Evolutionary conservation across 306 rosid species (phyloP).

Genomic region (Quercus glauca): DNA sequence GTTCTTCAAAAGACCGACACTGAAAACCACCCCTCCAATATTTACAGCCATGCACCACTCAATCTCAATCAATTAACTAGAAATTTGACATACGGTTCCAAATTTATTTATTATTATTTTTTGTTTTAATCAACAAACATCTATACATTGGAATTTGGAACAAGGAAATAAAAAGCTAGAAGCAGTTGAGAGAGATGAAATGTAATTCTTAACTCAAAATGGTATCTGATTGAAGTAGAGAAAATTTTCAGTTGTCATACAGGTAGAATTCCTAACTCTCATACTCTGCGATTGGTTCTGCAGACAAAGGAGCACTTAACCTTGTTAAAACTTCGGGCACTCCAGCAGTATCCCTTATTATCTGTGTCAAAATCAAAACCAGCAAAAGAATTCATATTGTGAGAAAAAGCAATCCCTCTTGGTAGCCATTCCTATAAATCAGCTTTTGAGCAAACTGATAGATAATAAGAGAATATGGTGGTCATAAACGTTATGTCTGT

Average conservation of each 20-base stretch:
- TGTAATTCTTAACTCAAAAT: conserved; percentile 10
- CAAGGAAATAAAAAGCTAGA: conserved; percentile 4
- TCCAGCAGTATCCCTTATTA: conserved; percentile 80
- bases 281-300: conserved; percentile 57
- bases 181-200: conserved; percentile 2
- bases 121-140: background rate
- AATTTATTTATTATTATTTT: background rate
- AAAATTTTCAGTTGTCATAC: conserved; percentile 22
- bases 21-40: too few relatives aligned
- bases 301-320: conserved; percentile 55
- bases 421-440: background rate
- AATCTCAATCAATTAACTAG: background rate
- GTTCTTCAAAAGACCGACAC: too few relatives aligned
- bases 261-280: conserved; percentile 56
- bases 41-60: background rate
- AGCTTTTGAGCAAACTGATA: background rate
- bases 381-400: conserved; percentile 22
- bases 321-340: conserved; percentile 93
- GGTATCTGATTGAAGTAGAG: background rate
- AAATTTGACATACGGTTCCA: background rate
- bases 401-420: background rate
- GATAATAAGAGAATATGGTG: background rate
- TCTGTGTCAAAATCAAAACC: conserved; percentile 53
- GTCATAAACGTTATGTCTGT: background rate
- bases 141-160: background rate